These are phyloP conservation scores for Tylopilus felleus DNA, from an alignment of 768 basidiomycete genomes.

Conservation along the genomic window DNA sequence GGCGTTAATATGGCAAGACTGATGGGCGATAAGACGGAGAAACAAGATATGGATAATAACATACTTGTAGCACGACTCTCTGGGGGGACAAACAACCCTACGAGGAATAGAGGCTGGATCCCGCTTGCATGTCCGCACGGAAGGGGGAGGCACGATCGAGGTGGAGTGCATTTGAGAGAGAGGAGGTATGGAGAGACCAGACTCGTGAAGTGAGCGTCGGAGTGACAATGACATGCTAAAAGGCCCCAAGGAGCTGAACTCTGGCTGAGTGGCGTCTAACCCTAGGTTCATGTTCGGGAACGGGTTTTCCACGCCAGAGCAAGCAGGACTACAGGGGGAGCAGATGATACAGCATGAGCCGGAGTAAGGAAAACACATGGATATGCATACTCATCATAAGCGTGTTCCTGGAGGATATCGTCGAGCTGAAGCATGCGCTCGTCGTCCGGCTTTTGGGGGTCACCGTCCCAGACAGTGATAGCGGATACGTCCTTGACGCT, in stretches of 20 bases:
- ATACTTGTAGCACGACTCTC: slow-evolving; percentile 75
- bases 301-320: slow-evolving; percentile 19
- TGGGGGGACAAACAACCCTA: slow-evolving; percentile 66
- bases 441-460: slow-evolving; percentile 47
- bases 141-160: slow-evolving; percentile 67
- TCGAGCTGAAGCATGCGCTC: slow-evolving; percentile 62
- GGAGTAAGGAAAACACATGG: slow-evolving; percentile 5
- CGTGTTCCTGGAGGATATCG: slow-evolving; percentile 70
- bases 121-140: slow-evolving; percentile 52
- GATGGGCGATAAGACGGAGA: slow-evolving; percentile 18
- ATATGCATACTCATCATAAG: slow-evolving; percentile 67
- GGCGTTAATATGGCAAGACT: slow-evolving; percentile 83
- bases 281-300: slow-evolving; percentile 8
- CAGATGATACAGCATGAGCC: slow-evolving; percentile 1
- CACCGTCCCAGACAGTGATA: slow-evolving; percentile 43
- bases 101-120: slow-evolving; percentile 49
- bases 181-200: slow-evolving; percentile 32
- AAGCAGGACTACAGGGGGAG: slow-evolving; percentile 15
- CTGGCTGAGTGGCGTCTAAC: slow-evolving; percentile 36
- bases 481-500: slow-evolving; percentile 39
- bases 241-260: slow-evolving; percentile 27
- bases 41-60: slow-evolving; percentile 24
- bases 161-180: slow-evolving; percentile 46
- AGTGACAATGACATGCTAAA: slow-evolving; percentile 35
- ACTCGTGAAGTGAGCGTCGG: slow-evolving; percentile 26